Evolutionary conservation across 805 yeast species (phyloP), one percentile per base, ranked within the genome.

Genomic region (Kregervanrija delftensis): DNA sequence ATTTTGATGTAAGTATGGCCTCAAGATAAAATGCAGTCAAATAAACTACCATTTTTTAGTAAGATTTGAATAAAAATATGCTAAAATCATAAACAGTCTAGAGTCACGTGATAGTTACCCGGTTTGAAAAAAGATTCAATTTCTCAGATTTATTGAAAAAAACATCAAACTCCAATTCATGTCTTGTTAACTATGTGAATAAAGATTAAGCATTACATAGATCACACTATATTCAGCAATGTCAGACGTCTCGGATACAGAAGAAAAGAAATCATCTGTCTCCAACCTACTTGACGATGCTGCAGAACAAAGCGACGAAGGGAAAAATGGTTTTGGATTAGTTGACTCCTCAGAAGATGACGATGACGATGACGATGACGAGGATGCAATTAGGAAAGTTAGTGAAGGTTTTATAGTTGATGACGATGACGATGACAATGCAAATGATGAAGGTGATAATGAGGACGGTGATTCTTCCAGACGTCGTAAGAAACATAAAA

Each of bases 351-450:
- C 93, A 11, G 95, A 86, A 44, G 97, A 90, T 49, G 97, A 89
- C 35, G 96, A 86, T 8, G 95, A 86, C 30, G 68, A 67, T 33
- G 90, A 83, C 39, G 96, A 87, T 30, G 95, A 89, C 58, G 96
- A 85, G 57, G 96, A 90, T 52, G 97, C 90, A 57, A 79, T 85
- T 39, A 76, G 83, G 52, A 77, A 77, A 55, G 83, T 90, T 36
- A 78, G 91, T 40, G 96, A 89, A 49, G 97, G 96, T 0, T 89
- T 91, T 64, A 90, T 91, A 57, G 97, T 87, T 9, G 96, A 89
- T 56, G 96, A 87, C 55, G 96, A 85, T 47, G 95, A 81, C 15
- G 86, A 76, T n/a, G 81, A 73, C 17, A 81, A 72, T 11, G 81
- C 68, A n/a, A 68, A 59, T 4, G 68, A 61, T 3, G 73, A 62